phyloP scores from a whole-genome alignment of 306 rosid genomes.

The Vigna hirtella region DNA sequence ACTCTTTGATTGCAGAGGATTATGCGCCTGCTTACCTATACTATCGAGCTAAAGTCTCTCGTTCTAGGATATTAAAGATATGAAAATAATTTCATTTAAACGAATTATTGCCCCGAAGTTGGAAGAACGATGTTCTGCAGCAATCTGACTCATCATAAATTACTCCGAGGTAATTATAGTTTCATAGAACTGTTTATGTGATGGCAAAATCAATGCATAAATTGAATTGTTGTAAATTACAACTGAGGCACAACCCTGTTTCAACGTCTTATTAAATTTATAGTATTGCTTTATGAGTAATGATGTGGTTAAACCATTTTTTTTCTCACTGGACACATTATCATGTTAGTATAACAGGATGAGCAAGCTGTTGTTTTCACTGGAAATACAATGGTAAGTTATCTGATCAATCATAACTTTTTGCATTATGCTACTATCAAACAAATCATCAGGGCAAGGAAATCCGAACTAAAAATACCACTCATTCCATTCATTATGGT shows the following conservation, averaged over 20 bases:
- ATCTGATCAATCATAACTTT: neutral
- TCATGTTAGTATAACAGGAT: too few relatives aligned
- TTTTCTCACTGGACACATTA: too few relatives aligned
- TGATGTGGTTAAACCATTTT: neutral
- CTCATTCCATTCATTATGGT: slow-evolving; percentile 28
- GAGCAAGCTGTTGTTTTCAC: neutral
- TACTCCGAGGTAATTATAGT: neutral
- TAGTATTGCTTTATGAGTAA: neutral
- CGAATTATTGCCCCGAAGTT: neutral
- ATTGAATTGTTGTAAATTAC: neutral
- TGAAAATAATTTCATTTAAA: neutral
- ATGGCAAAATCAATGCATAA: neutral
- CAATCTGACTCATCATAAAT: neutral
- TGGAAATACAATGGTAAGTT: neutral
- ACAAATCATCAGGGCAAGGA: neutral
- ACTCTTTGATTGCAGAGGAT: neutral
- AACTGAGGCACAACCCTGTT: neutral
- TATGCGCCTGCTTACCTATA: neutral
- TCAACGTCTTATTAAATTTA: neutral
- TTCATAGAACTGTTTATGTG: neutral
- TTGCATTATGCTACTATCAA: neutral
- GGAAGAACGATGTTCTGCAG: neutral
- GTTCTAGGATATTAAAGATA: too few relatives aligned
- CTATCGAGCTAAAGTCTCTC: too few relatives aligned
- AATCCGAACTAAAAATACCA: slow-evolving; percentile 9